Evolutionary conservation across 1,284 basidiomycete genomes (phyloP), one percentile per base, ranked within the genome.

Genomic region (Tetrapyrgos nigripes): DNA sequence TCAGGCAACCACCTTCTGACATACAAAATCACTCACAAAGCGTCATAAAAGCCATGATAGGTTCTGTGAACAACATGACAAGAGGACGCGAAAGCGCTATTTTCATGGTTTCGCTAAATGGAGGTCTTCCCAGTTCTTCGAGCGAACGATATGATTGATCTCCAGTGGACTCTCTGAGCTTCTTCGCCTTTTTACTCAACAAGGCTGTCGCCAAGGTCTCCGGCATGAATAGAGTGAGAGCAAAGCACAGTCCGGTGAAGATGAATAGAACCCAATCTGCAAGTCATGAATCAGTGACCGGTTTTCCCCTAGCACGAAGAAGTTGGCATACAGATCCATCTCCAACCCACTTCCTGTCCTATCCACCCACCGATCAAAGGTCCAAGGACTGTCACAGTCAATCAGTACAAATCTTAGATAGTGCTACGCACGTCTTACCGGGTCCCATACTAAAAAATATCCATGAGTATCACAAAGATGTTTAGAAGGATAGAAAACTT

Each of bases 251-350:
- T 28, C 81, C 83, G 19, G 80, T 66, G 63, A 88, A 85, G 58
- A 84, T 82, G 55, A 85, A 82, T 23, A 86, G 73, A 50, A 86
- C 79, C 84, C 86, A 88, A 71, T 83, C 72, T 75, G 57, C 3
- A 26, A 14, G 44, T 28, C 4, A 45, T 21, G 40, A 33, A 13
- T 40, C 50, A 45, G 17, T 29, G 23, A 57, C 17, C 29, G 27
- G 17, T 10, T 17, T 17, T 26, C 27, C 3, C 21, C 24, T 9
- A 27, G n/a, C n/a, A n/a, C n/a, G 29, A 33, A 31, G 4, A 31
- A 14, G 31, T 17, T 3, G 8, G 66, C 72, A 33, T 59, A 75
- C 73, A 88, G 40, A 84, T 74, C 84, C 84, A 87, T 49, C 83
- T 70, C 81, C 82, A 88, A 13, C 76, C 76, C 29, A 66, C 71